These are phyloP conservation scores for Hysterium pulicare DNA, from an alignment of 2,329 filamentous ascomycete genomes.

Conservation along the genomic window DNA sequence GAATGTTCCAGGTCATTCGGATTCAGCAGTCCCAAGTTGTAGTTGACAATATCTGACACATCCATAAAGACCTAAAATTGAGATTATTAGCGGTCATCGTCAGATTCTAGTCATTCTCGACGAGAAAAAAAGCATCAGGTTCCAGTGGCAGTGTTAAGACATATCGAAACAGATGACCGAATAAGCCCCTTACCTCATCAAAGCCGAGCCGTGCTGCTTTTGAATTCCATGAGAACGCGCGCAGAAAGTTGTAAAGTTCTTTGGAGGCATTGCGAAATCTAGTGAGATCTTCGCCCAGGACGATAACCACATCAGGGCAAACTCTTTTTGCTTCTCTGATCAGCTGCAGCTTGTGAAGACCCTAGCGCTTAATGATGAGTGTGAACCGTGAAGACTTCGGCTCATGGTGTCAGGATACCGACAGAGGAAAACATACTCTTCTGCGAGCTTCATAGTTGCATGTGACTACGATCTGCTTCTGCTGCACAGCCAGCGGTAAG, in stretches of 20 bases:
- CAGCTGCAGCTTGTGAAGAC: slow-evolving; percentile 77
- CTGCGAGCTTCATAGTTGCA: slow-evolving; percentile 83
- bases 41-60: slow-evolving; percentile 80
- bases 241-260: slow-evolving; percentile 69
- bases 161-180: slow-evolving; percentile 7
- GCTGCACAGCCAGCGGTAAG: slow-evolving; percentile 77
- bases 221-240: slow-evolving; percentile 70
- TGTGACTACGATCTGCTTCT: slow-evolving; percentile 74
- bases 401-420: too few species aligned
- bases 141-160: slow-evolving; percentile 13
- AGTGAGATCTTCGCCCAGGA: slow-evolving; percentile 71
- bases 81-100: background rate
- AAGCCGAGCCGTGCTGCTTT: slow-evolving; percentile 81
- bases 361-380: slow-evolving; percentile 31
- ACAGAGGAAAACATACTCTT: slow-evolving; percentile 39
- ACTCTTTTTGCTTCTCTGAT: slow-evolving; percentile 74
- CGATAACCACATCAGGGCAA: slow-evolving; percentile 79
- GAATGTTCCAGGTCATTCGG: slow-evolving; percentile 60
- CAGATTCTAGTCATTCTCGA: background rate
- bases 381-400: slow-evolving; percentile 1
- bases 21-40: slow-evolving; percentile 74
- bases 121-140: background rate
- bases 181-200: slow-evolving; percentile 64
- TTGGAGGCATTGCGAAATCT: slow-evolving; percentile 86
- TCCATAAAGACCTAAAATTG: slow-evolving; percentile 64